Base-by-base conservation (phyloP, 352 stramenopile species). In the Globisporangium nodosum region DNA sequence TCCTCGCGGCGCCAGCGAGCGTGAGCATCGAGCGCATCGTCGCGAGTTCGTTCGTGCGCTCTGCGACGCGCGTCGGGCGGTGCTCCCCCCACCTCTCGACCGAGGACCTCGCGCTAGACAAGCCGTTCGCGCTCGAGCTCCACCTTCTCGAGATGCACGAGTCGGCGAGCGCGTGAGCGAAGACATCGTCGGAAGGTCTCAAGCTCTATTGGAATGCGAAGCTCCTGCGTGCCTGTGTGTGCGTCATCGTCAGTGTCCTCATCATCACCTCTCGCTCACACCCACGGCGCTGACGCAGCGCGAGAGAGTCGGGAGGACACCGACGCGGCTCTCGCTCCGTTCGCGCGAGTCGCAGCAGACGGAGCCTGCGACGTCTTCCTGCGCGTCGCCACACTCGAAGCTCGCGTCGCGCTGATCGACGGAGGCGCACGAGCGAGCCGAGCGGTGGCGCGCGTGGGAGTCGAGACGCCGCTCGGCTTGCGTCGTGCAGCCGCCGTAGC, bases 11-110 rank as follows among this genome's bases (percentile, higher is more conserved):
- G 0, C 79, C 79, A 35, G 76, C 71, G 3, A 86, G 76, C 31
- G 65, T 86, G 15, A 46, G 69, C 0, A 20, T 86, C 31, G 52
- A 46, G 0, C 48, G 52, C 1, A 63, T 81, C n/a, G 21, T 65
- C 6, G 47, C 50, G 48, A 66, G 16, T 24, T 52, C 52, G 3
- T 50, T 40, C 4, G 58, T 58, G n/a, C 18, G 40, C 0, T 31
- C 52, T 11, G 64, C 49, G 0, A 58, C 43, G 3, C 64, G 64
- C 21, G 49, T 84, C 11, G 80, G 77, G n/a, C 60, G 58, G 24
- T 90, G 80, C 51, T 70, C 57, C 18, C 77, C 76, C 5, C 80
- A 90, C 46, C 24, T 88, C 30, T 82, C 74, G 24, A 88, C 76
- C 0, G 80, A 90, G 65, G 68, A 85, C 56, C 51, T 90, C 3